These are phyloP conservation scores for Marasmius tenuissimus DNA, from an alignment of 1,284 basidiomycete genomes.

Conservation along the genomic window DNA sequence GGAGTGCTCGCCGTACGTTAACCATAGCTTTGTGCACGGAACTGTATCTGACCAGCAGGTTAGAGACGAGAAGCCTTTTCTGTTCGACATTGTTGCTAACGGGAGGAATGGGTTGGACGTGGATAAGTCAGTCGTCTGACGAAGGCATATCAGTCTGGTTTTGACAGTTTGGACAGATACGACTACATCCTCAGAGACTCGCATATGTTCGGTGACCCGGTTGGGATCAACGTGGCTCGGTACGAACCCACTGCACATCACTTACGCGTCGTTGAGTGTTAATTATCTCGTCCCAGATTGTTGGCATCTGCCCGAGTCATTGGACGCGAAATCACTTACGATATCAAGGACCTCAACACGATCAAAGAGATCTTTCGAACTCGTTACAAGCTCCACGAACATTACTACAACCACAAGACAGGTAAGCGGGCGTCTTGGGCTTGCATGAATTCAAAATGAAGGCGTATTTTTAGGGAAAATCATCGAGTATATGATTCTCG, in stretches of 20 bases:
- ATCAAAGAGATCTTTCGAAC: not conserved
- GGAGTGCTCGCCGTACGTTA: constrained; percentile 35
- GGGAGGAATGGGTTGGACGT: constrained; percentile 78
- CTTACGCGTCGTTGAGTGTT: not conserved
- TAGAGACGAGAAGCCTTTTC: constrained; percentile 44
- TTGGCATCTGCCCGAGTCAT: constrained; percentile 54
- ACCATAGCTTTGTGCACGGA: not conserved
- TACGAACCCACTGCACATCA: not conserved
- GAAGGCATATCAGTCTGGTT: not conserved
- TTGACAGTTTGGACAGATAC: constrained; percentile 43
- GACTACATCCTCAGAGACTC: constrained; percentile 79
- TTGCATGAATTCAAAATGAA: not conserved
- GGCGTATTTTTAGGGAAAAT: constrained; percentile 52
- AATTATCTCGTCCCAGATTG: constrained; percentile 34
- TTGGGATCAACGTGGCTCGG: constrained; percentile 13
- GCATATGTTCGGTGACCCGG: constrained; percentile 64
- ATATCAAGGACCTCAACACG: not conserved
- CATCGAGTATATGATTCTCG: constrained; percentile 79
- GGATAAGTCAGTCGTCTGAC: constrained; percentile 57
- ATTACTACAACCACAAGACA: constrained; percentile 76
- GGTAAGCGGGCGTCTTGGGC: constrained; percentile 34
- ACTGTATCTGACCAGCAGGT: not conserved
- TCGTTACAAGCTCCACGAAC: constrained; percentile 74
- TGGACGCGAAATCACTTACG: not conserved
- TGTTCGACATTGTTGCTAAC: constrained; percentile 78